Conservation (phyloP, 257 asterid species). For the Coffea eugenioides region DNA sequence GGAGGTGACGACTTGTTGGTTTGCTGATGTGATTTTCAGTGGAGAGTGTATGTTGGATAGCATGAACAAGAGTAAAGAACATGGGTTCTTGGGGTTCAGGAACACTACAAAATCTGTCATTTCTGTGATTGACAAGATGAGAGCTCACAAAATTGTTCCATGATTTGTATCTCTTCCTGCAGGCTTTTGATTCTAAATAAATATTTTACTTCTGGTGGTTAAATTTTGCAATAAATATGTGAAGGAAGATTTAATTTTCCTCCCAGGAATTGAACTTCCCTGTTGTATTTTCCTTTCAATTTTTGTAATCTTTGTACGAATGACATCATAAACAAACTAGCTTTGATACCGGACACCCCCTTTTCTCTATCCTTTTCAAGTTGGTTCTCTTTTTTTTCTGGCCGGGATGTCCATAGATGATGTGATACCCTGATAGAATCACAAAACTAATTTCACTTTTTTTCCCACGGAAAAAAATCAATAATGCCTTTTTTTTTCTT, state of each 20-base stretch:
- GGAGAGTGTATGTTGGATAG: slow-evolving; percentile 26
- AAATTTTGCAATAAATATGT: slow-evolving; percentile 1
- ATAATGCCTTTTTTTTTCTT: too few relatives aligned
- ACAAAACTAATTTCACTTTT: too few relatives aligned
- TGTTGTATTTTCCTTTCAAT: neutral
- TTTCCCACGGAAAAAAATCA: too few relatives aligned
- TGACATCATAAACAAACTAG: neutral
- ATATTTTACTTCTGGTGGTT: neutral
- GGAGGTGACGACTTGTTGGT: slow-evolving; percentile 26
- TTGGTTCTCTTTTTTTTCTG: too few relatives aligned
- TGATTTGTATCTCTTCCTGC: neutral
- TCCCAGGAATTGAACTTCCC: neutral
- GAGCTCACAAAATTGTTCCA: slow-evolving; percentile 33
- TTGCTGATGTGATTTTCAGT: slow-evolving; percentile 23
- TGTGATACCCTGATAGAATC: too few relatives aligned
- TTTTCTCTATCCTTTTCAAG: too few relatives aligned
- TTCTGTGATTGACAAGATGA: slow-evolving; percentile 26
- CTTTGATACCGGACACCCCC: neutral
- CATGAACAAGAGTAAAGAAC: slow-evolving; percentile 38
- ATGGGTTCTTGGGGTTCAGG: slow-evolving; percentile 35
- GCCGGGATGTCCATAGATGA: too few relatives aligned
- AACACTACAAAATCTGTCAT: slow-evolving; percentile 25
- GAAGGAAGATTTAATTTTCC: neutral
- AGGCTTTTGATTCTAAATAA: too few relatives aligned
- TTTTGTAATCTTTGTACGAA: neutral